Evolutionary conservation across 345 rosid species (phyloP), one percentile per base, ranked within the genome.

Genomic region (Anastatica hierochuntica): DNA sequence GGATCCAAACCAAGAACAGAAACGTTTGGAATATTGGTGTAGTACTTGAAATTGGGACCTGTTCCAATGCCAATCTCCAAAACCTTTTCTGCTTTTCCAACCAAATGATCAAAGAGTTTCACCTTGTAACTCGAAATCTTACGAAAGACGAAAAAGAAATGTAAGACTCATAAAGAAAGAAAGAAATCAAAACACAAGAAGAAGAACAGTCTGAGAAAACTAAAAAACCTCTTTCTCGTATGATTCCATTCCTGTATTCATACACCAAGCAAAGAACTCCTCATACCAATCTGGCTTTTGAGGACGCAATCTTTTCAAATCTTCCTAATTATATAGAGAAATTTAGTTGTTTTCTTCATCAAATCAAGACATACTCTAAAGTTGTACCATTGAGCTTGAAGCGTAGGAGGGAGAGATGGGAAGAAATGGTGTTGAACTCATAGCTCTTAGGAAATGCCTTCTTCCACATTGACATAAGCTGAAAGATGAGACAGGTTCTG

Each of bases 1-100:
- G 96, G 96, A 78, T 90, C 95, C 40, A 84, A 42, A 17, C 89
- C 96, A 8, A 80, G 48, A 62, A 86, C 85, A 49, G 67, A 74
- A 20, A 84, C 20, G 41, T 75, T 75, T 42, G 64, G 56, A 47
- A 54, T 67, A 52, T 23, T 14, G 2, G 83, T 75, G 69, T 82
- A 82, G 60, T 82, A 90, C 24, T 63, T 77, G 71, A 90, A 79
- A 58, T 90, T 84, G 1, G 98, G 94, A 46, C 89, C 95, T 5
- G 98, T 76, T 10, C 98, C 96, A 46, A 82, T 72, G 6, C 96
- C 97, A 57, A 90, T 75, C 79, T 90, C 95, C 74, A 90, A 56
- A 29, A 84, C 76, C 38, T 65, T 73, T 73, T 74, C 67, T 16
- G 77, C 82, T 60, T 77, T 76, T 14, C 90, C 86, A 16, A 67